Conservation (phyloP, 148 eudicot genomes). For the Rhododendron griersonianum region DNA sequence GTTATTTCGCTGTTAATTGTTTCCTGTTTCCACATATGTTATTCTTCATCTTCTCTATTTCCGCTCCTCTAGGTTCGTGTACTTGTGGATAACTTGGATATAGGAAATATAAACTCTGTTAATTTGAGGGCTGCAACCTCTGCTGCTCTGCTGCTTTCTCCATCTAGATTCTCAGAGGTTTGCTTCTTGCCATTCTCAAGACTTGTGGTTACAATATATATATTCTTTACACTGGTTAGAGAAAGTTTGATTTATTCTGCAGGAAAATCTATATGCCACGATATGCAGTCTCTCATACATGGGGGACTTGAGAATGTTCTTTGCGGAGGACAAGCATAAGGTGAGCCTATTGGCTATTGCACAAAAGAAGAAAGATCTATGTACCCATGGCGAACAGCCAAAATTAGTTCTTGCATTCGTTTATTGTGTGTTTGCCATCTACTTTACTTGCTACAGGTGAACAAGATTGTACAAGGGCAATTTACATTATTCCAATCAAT, state of each 20-base stretch:
- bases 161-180: slow-evolving; percentile 78
- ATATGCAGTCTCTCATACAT: slow-evolving; percentile 87
- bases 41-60: neutral
- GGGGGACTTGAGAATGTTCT: slow-evolving; percentile 94
- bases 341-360: slow-evolving; percentile 27
- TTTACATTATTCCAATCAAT: slow-evolving; percentile 60
- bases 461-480: slow-evolving; percentile 87
- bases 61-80: slow-evolving; percentile 44
- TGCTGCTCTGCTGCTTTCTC: slow-evolving; percentile 77
- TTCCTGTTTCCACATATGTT: slow-evolving; percentile 3
- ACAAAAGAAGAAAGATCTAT: neutral
- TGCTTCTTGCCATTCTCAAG: slow-evolving; percentile 15
- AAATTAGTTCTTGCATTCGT: neutral
- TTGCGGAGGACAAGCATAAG: slow-evolving; percentile 95
- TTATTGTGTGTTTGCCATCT: neutral
- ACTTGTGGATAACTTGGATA: slow-evolving; percentile 61
- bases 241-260: slow-evolving; percentile 18
- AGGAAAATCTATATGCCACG: slow-evolving; percentile 81
- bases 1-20: neutral
- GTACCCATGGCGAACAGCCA: neutral
- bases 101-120: slow-evolving; percentile 44
- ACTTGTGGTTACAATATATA: neutral
- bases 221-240: neutral
- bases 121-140: slow-evolving; percentile 85
- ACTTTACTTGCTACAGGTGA: slow-evolving; percentile 50